phyloP scores from a whole-genome alignment of 805 yeast species.

The Wickerhamiella occidentalis region DNA sequence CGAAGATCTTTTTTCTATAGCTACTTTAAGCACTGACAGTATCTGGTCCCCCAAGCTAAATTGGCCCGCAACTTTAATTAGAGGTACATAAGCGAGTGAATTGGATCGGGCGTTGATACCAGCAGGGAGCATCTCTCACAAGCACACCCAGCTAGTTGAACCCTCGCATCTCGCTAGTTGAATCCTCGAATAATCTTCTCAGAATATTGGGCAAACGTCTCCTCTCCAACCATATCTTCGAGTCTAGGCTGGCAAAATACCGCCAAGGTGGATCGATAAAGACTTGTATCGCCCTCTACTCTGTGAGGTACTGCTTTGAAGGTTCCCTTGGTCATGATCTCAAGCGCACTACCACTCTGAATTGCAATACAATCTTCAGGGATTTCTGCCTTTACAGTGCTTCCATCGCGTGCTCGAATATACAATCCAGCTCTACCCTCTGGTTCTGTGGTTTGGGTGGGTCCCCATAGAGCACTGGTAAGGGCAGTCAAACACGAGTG shows the following conservation, averaged over 20 bases:
- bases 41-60: too few relatives aligned
- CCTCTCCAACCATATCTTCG: constrained; percentile 36
- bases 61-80: too few relatives aligned
- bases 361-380: constrained; percentile 47
- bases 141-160: too few relatives aligned
- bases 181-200: constrained; percentile 29
- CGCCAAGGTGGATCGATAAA: constrained; percentile 44
- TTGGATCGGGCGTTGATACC: too few relatives aligned
- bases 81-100: too few relatives aligned
- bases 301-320: constrained; percentile 50
- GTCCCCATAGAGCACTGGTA: constrained; percentile 42
- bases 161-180: too few relatives aligned
- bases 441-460: constrained; percentile 24
- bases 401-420: constrained; percentile 36
- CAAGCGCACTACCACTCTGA: constrained; percentile 48
- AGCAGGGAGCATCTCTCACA: too few relatives aligned
- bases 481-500: constrained; percentile 50
- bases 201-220: constrained; percentile 41
- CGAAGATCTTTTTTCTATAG: too few relatives aligned
- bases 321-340: constrained; percentile 36
- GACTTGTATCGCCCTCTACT: constrained; percentile 28
- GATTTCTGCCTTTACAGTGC: constrained; percentile 38
- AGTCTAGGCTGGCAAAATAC: constrained; percentile 51
- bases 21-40: too few relatives aligned
- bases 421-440: constrained; percentile 39